Evolutionary conservation across 768 basidiomycete species (phyloP).

Genomic region (Floccularia luteovirens): DNA sequence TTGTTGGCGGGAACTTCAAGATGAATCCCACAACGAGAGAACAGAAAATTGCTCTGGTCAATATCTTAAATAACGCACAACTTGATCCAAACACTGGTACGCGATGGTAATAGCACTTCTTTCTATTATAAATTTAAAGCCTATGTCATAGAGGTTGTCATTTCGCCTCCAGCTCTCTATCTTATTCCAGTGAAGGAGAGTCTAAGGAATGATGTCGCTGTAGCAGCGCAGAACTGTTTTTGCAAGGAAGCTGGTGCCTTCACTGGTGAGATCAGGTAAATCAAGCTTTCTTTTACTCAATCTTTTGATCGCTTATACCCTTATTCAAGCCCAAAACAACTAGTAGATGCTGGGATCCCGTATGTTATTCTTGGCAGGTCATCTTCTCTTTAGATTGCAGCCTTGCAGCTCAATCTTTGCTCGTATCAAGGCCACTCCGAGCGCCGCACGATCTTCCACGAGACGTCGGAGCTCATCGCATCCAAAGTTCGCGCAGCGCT

Average conservation of each 20-base stretch:
- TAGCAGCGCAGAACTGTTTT: constrained; percentile 92
- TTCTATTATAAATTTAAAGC: constrained; percentile 1
- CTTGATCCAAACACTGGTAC: constrained; percentile 73
- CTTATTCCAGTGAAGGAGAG: constrained; percentile 62
- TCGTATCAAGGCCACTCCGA: constrained; percentile 78
- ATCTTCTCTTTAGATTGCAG: constrained; percentile 4
- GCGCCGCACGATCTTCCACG: constrained; percentile 88
- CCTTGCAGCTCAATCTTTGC: constrained; percentile 5
- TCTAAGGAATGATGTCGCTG: constrained; percentile 60
- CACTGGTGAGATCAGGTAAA: constrained; percentile 93
- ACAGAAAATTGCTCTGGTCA: constrained; percentile 58
- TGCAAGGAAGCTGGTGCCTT: constrained; percentile 81
- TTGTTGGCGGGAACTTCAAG: constrained; percentile 98
- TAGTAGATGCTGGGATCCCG: constrained; percentile 78
- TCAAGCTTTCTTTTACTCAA: neutral
- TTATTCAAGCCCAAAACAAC: constrained; percentile 60
- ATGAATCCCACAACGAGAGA: constrained; percentile 77
- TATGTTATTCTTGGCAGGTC: constrained; percentile 84
- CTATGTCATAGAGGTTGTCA: constrained; percentile 70
- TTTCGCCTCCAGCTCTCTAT: constrained; percentile 88
- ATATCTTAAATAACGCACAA: constrained; percentile 68
- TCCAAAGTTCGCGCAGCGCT: constrained; percentile 83
- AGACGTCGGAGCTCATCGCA: constrained; percentile 77
- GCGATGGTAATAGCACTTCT: constrained; percentile 10
- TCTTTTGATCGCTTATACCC: constrained; percentile 1